Base-by-base conservation (phyloP, 768 basidiomycete genomes). In the Kwoniella mangroviensis region DNA sequence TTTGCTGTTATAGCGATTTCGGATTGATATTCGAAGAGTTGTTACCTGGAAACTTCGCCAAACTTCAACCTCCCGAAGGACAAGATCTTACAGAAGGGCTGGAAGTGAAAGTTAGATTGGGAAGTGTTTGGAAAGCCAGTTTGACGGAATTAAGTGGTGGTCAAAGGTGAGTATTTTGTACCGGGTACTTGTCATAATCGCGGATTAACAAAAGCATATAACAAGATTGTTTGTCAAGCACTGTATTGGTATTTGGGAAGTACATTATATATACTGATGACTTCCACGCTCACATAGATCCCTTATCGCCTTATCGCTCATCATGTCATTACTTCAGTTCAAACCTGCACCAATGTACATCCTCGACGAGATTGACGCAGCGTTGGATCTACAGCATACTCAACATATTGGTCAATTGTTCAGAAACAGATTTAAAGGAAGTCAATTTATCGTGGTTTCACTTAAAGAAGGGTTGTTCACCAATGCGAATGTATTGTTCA, bases 321-420 rank as follows among this genome's bases (percentile, higher is more conserved):
- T 98, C 85, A 96, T 99, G 94, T 92, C 97, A 0, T 88, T 99
- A 19, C 89, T 98, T n/a, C 94, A 98, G 82, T 98, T 98, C 87
- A 98, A 98, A 80, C 95, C 96, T 9, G 95, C 96, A 17, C 96
- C 94, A 2, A 94, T 98, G 93, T 98, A 98, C 83, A 99, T 99
- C 80, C 88, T 99, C 10, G 97, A 99, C 84, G 97, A 99, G 84
- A 96, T 99, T 72, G 97, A 98, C 83, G 95, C 97, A 0, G 96
- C 96, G 9, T 88, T 98, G 28, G 97, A 99, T 84, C 85, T 98
- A 13, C 95, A 93, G 34, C 78, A 77, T 65, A 77, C 85, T 1
- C 94, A 98, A 78, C 93, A 99, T 83, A 98, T 99, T 69, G 97
- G 96, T 40, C 93, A 94, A 74, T 88, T 98, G n/a, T 98, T 99